These are phyloP conservation scores for Allium fistulosum DNA, from an alignment of 106 monocot genomes.

Conservation along the genomic window DNA sequence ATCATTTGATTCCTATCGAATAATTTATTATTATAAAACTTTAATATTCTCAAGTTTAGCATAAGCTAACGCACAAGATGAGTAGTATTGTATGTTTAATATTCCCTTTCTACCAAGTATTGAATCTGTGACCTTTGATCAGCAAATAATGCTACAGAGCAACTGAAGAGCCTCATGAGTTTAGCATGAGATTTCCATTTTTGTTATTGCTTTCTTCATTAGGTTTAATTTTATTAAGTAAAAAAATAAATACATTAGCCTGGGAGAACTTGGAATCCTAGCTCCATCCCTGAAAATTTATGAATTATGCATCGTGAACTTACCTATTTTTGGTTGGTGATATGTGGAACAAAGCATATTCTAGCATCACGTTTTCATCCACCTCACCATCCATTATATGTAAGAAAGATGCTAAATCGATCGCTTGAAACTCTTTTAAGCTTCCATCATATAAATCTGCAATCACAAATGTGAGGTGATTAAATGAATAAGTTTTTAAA, in stretches of 20 bases:
- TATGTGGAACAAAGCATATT: constrained; percentile 50
- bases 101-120: not conserved
- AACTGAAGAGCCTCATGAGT: not conserved
- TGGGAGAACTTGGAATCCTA: no score
- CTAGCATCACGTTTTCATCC: constrained; percentile 38
- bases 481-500: no score
- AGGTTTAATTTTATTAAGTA: not conserved
- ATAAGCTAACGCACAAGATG: not conserved
- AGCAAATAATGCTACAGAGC: no score
- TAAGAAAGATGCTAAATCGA: not conserved
- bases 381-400: constrained; percentile 36
- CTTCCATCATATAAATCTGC: not conserved
- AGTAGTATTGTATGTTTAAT: not conserved
- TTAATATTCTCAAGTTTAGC: no score
- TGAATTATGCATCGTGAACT: not conserved
- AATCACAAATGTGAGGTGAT: not conserved
- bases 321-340: constrained; percentile 55
- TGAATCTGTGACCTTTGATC: not conserved
- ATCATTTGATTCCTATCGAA: not conserved
- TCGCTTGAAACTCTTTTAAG: not conserved
- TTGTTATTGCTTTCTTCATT: not conserved
- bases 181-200: not conserved
- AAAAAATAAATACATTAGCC: not conserved
- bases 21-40: no score
- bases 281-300: not conserved